phyloP scores from a whole-genome alignment of 805 yeast genomes.

The Candida sanyiensis region DNA sequence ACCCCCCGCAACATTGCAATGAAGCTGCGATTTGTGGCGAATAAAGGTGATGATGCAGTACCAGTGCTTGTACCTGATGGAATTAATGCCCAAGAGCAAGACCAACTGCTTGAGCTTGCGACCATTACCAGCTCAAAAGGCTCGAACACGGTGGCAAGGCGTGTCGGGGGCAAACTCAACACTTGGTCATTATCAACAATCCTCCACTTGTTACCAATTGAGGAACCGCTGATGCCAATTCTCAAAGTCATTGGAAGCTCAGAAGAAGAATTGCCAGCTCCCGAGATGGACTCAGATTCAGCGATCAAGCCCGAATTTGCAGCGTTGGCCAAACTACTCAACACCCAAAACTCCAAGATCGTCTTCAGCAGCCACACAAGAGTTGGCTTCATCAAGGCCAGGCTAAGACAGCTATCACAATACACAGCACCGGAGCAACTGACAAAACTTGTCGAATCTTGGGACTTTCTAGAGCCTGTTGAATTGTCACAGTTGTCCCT shows the following conservation, averaged over 20 bases:
- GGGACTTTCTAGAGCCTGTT: neutral
- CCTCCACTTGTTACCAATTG: constrained; percentile 3
- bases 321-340: constrained; percentile 1
- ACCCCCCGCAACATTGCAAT: too few relatives aligned
- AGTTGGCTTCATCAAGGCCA: constrained; percentile 5
- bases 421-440: neutral
- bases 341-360: constrained; percentile 1
- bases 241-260: neutral
- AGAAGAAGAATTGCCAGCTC: too few relatives aligned
- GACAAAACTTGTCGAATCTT: neutral
- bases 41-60: neutral
- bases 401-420: neutral
- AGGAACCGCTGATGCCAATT: neutral
- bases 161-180: neutral
- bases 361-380: neutral
- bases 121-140: neutral
- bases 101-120: constrained; percentile 3
- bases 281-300: neutral
- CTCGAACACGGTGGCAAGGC: neutral
- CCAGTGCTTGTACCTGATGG: neutral
- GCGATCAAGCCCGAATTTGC: neutral
- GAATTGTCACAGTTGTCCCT: neutral
- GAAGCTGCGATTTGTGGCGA: constrained; percentile 2
- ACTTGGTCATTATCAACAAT: constrained; percentile 5
- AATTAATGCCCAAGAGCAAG: neutral